Evolutionary conservation across 2,329 filamentous ascomycete species (phyloP).

Genomic region (Claviceps africana): DNA sequence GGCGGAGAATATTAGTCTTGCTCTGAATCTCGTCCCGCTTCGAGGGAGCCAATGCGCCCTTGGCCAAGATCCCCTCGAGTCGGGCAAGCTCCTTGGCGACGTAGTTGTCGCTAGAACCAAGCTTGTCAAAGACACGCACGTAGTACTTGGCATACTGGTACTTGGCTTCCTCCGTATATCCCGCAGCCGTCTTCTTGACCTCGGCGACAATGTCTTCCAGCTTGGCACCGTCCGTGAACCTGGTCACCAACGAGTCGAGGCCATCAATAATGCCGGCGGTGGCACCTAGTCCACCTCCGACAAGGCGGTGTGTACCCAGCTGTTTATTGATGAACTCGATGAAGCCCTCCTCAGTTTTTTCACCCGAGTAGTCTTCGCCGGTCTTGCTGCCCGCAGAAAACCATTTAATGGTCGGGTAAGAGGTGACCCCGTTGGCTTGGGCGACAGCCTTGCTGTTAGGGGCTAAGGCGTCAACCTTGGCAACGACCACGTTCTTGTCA

Average conservation of each 20-base stretch:
- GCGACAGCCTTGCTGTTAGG: constrained; percentile 71
- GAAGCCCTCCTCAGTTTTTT: constrained; percentile 62
- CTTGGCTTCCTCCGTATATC: constrained; percentile 46
- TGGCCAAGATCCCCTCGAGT: constrained; percentile 65
- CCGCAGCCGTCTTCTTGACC: constrained; percentile 55
- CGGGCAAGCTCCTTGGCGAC: constrained; percentile 75
- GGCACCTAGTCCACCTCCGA: constrained; percentile 66
- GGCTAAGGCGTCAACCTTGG: constrained; percentile 90
- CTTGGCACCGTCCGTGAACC: constrained; percentile 51
- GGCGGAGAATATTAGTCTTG: constrained; percentile 77
- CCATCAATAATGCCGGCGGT: constrained; percentile 69
- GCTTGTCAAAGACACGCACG: constrained; percentile 77
- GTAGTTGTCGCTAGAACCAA: constrained; percentile 62
- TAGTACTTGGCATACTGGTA: constrained; percentile 89
- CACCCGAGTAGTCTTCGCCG: constrained; percentile 57
- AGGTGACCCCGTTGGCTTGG: constrained; percentile 60
- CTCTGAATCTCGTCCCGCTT: constrained; percentile 81
- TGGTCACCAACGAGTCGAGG: constrained; percentile 62
- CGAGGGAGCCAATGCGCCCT: constrained; percentile 69
- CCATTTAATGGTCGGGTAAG: constrained; percentile 96
- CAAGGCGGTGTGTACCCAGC: constrained; percentile 70
- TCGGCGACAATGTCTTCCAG: constrained; percentile 54
- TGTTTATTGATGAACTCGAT: constrained; percentile 77
- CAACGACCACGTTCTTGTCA: constrained; percentile 70
- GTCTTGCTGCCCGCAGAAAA: constrained; percentile 76